Evolutionary conservation across 148 eudicot species (phyloP), one percentile per base, ranked within the genome.

Genomic region (Camellia japonica): DNA sequence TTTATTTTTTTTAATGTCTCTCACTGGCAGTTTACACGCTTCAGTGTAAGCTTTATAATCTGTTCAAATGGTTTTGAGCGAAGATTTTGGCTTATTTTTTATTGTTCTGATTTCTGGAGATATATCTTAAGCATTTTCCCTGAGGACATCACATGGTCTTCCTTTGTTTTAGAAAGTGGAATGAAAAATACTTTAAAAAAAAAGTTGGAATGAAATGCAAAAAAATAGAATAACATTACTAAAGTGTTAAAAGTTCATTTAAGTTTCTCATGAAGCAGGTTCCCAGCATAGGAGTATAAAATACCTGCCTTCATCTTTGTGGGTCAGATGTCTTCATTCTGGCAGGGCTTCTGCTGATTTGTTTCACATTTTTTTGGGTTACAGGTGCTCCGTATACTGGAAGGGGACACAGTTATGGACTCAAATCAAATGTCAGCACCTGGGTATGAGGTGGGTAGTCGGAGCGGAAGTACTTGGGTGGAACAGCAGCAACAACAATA

Each of bases 371-470:
- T 15, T 12, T 20, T 65, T 47, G 38, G 54, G 38, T 71, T 5
- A 19, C 74, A 94, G 98, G 98, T 94, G 74, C 88, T 94, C 0
- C 91, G 98, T 0, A 83, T 94, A 70, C 89, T 94, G 61, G 98
- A 94, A 79, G 98, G 98, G 18, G 96, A 92, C 73, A 72, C 84
- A 79, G 81, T 86, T 78, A 76, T 88, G 90, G 97, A 90, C 73
- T 90, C 94, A 0, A 84, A 89, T 23, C 86, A 74, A 54, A 46
- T 66, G 78, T 85, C 83, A 6, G 84, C 92, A 2, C 89, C 90
- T 9, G 78, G 87, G 61, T 74, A 78, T 58, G 97, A 91, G 41
- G 87, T 80, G 43, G 94, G 97, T 30, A 93, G 79, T 79, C 85
- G 84, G 10, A 93, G 97, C 69, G 93, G 90, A 76, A 89, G 93